Evolutionary conservation across 345 rosid species (phyloP).

Genomic region (Salix koriyanagi): DNA sequence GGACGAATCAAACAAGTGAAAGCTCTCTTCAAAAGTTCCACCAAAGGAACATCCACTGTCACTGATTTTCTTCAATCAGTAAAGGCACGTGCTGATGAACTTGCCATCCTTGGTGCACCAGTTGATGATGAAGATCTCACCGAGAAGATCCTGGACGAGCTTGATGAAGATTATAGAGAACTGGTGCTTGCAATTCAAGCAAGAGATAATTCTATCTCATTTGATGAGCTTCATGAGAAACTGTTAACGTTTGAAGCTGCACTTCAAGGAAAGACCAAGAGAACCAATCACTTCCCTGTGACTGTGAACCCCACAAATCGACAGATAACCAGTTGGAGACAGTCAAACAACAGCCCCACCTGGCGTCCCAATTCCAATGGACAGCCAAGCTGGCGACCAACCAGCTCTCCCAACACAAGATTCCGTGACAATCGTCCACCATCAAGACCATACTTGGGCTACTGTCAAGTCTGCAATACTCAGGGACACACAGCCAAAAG

Average conservation of each 20-base stretch:
- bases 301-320: not conserved
- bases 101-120: not conserved
- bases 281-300: fast-evolving
- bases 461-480: not conserved
- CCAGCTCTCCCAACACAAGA: fast-evolving
- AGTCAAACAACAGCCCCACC: not conserved
- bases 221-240: not conserved
- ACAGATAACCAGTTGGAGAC: fast-evolving
- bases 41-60: not conserved
- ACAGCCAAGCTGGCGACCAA: no score
- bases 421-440: not conserved
- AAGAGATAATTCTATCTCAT: not conserved
- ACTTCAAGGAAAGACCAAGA: no score
- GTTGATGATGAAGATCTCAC: not conserved
- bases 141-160: not conserved
- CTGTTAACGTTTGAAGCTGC: fast-evolving
- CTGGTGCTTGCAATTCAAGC: not conserved
- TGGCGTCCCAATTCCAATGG: not conserved
- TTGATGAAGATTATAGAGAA: not conserved
- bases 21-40: not conserved
- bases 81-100: not conserved
- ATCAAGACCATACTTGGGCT: not conserved
- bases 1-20: not conserved
- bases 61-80: not conserved
- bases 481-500: not conserved